Percentiles rank a stretch among this genome's conserved stretches.
phyloP scores from a whole-genome alignment of 495 filamentous ascomycete species.

The Cryomyces minteri region DNA sequence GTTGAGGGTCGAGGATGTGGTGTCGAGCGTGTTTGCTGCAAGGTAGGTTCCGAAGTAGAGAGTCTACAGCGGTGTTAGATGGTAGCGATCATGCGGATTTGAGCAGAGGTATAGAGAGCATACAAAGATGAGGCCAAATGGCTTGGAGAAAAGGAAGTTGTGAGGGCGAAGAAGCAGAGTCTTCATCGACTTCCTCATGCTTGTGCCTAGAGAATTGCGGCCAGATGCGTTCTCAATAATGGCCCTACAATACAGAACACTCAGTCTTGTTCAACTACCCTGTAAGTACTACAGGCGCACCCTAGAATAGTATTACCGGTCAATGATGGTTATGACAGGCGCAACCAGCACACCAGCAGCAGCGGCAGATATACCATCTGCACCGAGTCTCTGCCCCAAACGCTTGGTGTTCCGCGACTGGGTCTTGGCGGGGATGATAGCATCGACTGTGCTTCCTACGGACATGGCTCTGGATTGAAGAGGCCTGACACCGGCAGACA shows the following conservation, averaged over 20 bases:
- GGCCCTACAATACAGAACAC: slow-evolving; percentile 29
- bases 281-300: too few relatives aligned
- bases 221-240: slow-evolving; percentile 95
- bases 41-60: slow-evolving; percentile 85
- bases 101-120: not conserved
- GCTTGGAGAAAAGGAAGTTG: slow-evolving; percentile 53
- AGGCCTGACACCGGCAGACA: too few relatives aligned
- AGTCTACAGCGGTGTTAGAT: slow-evolving; percentile 12
- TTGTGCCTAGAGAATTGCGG: slow-evolving; percentile 46
- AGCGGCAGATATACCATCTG: slow-evolving; percentile 57
- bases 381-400: slow-evolving; percentile 44
- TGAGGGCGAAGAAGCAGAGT: slow-evolving; percentile 51
- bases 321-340: slow-evolving; percentile 79
- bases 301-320: slow-evolving; percentile 36
- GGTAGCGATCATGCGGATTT: not conserved
- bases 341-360: slow-evolving; percentile 68
- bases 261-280: slow-evolving; percentile 5
- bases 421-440: too few relatives aligned
- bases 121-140: slow-evolving; percentile 67
- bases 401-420: slow-evolving; percentile 58
- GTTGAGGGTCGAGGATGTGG: slow-evolving; percentile 44
- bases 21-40: slow-evolving; percentile 80
- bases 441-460: too few relatives aligned
- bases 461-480: too few relatives aligned
- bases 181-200: slow-evolving; percentile 42